A percentile compares a stretch with the other conserved stretches of the same genome.
phyloP scores from a whole-genome alignment of 2,329 filamentous ascomycete genomes.

The Apiospora malaysiana region DNA sequence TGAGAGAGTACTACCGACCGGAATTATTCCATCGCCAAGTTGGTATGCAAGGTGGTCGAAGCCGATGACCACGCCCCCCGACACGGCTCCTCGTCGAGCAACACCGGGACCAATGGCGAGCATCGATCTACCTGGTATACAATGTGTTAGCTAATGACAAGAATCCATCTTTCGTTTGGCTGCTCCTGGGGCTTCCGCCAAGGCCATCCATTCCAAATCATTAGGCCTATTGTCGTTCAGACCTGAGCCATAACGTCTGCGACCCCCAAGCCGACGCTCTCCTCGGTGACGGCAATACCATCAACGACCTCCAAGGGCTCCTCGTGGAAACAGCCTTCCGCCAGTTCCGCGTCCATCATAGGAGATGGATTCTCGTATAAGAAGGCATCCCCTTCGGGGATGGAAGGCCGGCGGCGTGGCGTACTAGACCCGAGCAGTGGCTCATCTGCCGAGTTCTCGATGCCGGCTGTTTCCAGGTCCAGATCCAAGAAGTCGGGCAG shows the following conservation, averaged over 20 bases:
- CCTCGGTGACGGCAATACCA: slow-evolving; percentile 62
- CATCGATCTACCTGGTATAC: slow-evolving; percentile 2
- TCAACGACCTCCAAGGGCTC: slow-evolving; percentile 53
- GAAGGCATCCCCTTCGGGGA: slow-evolving; percentile 26
- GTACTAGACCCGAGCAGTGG: slow-evolving; percentile 24
- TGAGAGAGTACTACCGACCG: background rate
- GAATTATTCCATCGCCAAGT: background rate
- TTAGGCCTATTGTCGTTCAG: slow-evolving; percentile 11
- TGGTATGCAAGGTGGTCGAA: background rate
- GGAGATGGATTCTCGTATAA: slow-evolving; percentile 27
- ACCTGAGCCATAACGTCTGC: slow-evolving; percentile 49
- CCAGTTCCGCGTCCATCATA: slow-evolving; percentile 42
- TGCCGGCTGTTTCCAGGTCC: background rate
- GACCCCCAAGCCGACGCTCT: slow-evolving; percentile 55
- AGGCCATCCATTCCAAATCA: background rate
- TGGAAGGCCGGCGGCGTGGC: slow-evolving; percentile 31
- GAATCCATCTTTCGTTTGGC: background rate
- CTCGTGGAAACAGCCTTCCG: slow-evolving; percentile 42
- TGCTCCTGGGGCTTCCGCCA: background rate
- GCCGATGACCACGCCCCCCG: background rate
- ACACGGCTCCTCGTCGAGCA: background rate
- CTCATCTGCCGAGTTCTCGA: background rate
- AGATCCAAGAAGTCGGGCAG: background rate
- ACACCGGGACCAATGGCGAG: background rate
- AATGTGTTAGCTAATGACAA: background rate